phyloP scores from a whole-genome alignment of 495 filamentous ascomycete species.

The Terfezia boudieri region DNA sequence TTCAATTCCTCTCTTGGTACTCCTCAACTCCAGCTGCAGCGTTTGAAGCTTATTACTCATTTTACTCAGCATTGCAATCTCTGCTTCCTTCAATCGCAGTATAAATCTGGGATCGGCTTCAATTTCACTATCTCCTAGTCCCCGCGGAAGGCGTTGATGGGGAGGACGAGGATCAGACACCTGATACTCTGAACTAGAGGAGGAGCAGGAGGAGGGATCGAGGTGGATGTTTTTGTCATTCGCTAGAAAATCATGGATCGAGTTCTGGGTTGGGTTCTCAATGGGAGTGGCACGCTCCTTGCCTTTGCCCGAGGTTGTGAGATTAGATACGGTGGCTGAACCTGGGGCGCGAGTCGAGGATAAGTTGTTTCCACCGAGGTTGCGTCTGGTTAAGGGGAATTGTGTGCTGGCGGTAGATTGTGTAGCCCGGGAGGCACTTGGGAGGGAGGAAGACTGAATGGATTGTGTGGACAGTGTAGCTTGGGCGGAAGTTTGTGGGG shows the following conservation, averaged over 20 bases:
- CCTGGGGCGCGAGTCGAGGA: too few relatives aligned
- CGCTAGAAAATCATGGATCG: conserved; percentile 10
- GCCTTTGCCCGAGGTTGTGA: too few relatives aligned
- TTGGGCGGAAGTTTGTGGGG: too few relatives aligned
- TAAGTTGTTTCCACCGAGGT: too few relatives aligned
- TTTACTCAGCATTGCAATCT: conserved; percentile 12
- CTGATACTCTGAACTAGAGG: conserved; percentile 7
- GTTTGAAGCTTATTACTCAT: conserved; percentile 15
- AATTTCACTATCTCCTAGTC: neutral
- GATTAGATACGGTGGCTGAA: too few relatives aligned
- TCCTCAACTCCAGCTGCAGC: conserved; percentile 14
- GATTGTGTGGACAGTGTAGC: too few relatives aligned
- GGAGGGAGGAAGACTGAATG: too few relatives aligned
- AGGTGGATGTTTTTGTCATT: conserved; percentile 15
- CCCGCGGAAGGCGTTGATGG: conserved; percentile 3
- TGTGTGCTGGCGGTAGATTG: too few relatives aligned
- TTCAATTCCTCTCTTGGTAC: conserved; percentile 12
- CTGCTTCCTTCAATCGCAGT: conserved; percentile 7
- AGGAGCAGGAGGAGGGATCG: neutral
- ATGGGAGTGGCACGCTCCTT: too few relatives aligned
- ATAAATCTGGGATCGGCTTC: conserved; percentile 8
- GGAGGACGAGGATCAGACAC: conserved; percentile 1
- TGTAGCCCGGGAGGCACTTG: too few relatives aligned
- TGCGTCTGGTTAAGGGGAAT: too few relatives aligned
- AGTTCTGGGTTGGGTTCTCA: conserved; percentile 9